Conservation (phyloP, 2,329 filamentous ascomycete genomes). For the Aspergillus sergii region DNA sequence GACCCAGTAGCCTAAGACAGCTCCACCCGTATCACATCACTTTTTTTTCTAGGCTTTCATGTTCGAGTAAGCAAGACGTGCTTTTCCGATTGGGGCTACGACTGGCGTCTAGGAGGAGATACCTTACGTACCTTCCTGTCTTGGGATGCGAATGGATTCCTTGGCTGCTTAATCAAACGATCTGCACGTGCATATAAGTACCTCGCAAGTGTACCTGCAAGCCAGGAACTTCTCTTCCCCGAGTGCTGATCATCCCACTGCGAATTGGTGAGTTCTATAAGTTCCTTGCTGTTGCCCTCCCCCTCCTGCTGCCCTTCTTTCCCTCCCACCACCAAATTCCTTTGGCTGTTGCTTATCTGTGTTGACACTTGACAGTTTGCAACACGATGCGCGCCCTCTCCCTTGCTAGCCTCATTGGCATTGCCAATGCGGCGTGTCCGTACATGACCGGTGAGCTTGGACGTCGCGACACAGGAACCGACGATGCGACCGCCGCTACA, state of each 20-base stretch:
- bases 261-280: background rate
- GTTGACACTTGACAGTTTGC: background rate
- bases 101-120: background rate
- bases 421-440: conserved; percentile 44
- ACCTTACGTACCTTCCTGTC: conserved; percentile 1
- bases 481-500: conserved; percentile 31
- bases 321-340: background rate
- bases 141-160: background rate
- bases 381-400: conserved; percentile 29
- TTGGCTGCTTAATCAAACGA: background rate
- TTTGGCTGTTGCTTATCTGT: background rate
- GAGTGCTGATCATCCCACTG: background rate
- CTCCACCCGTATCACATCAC: background rate
- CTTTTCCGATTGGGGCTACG: background rate
- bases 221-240: background rate
- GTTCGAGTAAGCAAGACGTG: background rate
- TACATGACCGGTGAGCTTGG: conserved; percentile 41
- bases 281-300: background rate
- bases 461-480: conserved; percentile 25
- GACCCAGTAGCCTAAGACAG: conserved; percentile 3
- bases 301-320: background rate
- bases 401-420: conserved; percentile 33
- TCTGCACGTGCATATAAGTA: conserved; percentile 4
- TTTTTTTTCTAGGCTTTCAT: conserved; percentile 1
- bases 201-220: background rate